Evolutionary conservation across 768 basidiomycete species (phyloP).

Genomic region (Sarcomyxa edulis): DNA sequence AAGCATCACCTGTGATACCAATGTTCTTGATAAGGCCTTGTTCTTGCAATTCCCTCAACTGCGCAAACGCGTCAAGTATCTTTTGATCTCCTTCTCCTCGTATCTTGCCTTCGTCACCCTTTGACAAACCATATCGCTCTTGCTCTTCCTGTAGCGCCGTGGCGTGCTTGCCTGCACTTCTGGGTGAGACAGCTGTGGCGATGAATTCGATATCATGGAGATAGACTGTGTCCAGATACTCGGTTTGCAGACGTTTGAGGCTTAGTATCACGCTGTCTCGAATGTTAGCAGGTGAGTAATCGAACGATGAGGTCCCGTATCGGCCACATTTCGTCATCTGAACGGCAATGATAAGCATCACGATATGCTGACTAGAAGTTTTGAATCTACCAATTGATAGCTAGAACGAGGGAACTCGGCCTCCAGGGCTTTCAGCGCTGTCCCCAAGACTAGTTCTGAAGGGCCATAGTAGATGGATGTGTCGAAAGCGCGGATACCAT

Average conservation of each 20-base stretch:
- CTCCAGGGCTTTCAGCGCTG: conserved; percentile 51
- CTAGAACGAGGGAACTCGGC: conserved; percentile 73
- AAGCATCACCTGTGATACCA: conserved; percentile 67
- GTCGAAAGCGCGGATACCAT: conserved; percentile 79
- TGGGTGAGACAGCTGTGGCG: conserved; percentile 43
- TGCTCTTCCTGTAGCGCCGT: conserved; percentile 49
- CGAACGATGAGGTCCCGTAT: conserved; percentile 61
- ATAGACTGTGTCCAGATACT: conserved; percentile 77
- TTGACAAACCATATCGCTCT: conserved; percentile 58
- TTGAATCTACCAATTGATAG: conserved; percentile 58
- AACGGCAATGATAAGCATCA: not conserved
- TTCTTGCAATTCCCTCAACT: conserved; percentile 61
- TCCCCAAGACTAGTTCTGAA: conserved; percentile 74
- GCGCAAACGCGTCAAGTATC: conserved; percentile 61
- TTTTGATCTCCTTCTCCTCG: conserved; percentile 68
- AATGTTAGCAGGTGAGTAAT: conserved; percentile 67
- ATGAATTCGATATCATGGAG: conserved; percentile 86
- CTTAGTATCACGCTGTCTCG: conserved; percentile 63
- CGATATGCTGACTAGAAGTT: not conserved
- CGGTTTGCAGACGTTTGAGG: conserved; percentile 63
- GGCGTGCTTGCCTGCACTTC: conserved; percentile 48
- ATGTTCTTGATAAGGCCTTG: conserved; percentile 70
- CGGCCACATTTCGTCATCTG: conserved; percentile 88
- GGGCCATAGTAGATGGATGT: conserved; percentile 78
- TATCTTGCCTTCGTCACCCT: conserved; percentile 50